Base-by-base conservation (phyloP, 768 basidiomycete genomes). In the Leucocoprinus sp. region DNA sequence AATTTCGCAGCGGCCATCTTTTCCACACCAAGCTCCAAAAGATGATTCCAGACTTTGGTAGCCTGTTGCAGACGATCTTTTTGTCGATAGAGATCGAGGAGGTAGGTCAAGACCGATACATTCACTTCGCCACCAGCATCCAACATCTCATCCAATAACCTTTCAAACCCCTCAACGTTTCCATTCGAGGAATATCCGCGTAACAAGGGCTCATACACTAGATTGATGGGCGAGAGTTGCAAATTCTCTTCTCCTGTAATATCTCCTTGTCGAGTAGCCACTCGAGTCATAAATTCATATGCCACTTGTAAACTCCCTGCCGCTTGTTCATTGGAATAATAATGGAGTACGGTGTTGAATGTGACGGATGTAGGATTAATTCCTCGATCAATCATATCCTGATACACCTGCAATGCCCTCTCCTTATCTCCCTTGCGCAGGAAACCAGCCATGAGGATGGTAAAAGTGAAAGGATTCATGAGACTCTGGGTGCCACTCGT, bases 81-180 rank as follows among this genome's bases (percentile, higher is more conserved):
- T 5, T 74, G 71, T 5, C 87, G 75, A 59, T 93, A 87, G 0
- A 74, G 78, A 49, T 87, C 78, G 54, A 97, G 69, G 12, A 95
- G 62, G 37, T 75, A 64, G 1, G 78, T 74, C 51, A 91, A 68
- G 9, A 77, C 68, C 15, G 70, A 66, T 41, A 93, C 58, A 0
- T 78, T 75, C 2, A 82, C 75, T 43, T 70, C 60, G 2, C 73
- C 82, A 1, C 82, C 82, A 0, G 64, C 61, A 12, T 72, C 62
- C 41, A 80, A 55, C 50, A 76, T 70, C 8, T 76, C 64, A 46
- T 72, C 60, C 53, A 77, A 73, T 22, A 84, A 46, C 33, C 74
- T 68, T 52, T 79, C 74, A 4, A 82, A 81, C 15, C 79, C 72
- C 23, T 71, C 70, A 0, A 73, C 62, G 15, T 68, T 59, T 35